Evolutionary conservation across 1,139 yeast genomes (phyloP).

Genomic region (Blastobotrys petasosporus): DNA sequence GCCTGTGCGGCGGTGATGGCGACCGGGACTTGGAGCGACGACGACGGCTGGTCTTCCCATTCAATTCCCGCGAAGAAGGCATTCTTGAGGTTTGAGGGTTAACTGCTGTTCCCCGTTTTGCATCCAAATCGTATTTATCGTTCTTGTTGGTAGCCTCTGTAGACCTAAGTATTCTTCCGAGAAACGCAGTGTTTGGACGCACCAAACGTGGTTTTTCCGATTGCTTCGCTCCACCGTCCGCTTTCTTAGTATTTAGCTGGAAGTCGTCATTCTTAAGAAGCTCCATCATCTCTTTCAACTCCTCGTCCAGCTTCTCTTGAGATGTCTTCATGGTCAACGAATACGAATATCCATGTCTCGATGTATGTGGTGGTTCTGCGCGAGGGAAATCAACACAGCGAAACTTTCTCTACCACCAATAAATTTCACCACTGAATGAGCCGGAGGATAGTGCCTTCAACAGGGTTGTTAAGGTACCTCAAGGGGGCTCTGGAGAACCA

Average conservation of each 20-base stretch:
- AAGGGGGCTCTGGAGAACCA: constrained; percentile 10
- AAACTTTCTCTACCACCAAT: neutral
- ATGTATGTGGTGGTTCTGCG: neutral
- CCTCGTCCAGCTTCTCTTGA: neutral
- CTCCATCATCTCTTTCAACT: neutral
- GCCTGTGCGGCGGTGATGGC: no score
- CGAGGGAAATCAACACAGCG: neutral
- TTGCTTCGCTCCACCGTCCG: neutral
- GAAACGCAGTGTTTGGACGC: constrained; percentile 6
- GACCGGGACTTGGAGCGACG: no score
- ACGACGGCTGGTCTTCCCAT: no score
- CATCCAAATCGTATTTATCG: no score
- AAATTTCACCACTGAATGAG: neutral
- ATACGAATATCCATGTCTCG: neutral
- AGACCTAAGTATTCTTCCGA: constrained; percentile 2
- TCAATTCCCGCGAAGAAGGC: no score
- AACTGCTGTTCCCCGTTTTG: no score
- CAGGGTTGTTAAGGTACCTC: constrained; percentile 18
- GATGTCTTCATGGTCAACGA: no score
- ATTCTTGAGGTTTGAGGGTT: no score
- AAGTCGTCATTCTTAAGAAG: constrained; percentile 7
- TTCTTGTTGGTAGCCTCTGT: neutral
- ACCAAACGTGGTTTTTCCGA: neutral
- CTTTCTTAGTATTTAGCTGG: constrained; percentile 1
- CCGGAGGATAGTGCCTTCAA: constrained; percentile 16